Evolutionary conservation across 257 asterid species (phyloP).

Genomic region (Solanum pennellii): DNA sequence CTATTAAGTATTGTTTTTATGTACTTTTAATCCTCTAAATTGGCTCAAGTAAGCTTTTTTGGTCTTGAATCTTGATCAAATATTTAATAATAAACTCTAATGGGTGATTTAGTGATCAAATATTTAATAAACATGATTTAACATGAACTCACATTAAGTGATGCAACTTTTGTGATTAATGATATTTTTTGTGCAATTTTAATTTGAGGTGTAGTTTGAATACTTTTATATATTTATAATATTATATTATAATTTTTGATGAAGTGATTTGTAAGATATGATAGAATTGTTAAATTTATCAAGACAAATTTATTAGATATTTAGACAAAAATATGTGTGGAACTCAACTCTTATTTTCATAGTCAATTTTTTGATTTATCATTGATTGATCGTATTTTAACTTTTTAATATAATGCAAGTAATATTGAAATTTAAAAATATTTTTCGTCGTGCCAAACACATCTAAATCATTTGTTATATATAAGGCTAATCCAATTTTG

Average conservation of each 20-base stretch:
- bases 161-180: neutral
- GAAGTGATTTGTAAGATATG: neutral
- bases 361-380: too few species aligned
- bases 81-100: neutral
- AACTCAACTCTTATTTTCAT: accelerated
- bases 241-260: too few species aligned
- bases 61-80: neutral
- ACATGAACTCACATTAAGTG: neutral
- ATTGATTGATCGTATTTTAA: neutral
- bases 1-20: neutral
- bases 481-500: neutral
- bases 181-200: neutral
- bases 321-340: neutral
- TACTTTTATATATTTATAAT: too few species aligned
- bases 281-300: too few species aligned
- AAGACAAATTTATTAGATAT: too few species aligned
- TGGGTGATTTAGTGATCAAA: neutral
- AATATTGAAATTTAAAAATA: neutral
- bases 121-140: neutral
- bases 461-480: too few species aligned
- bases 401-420: neutral
- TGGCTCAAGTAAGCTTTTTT: neutral
- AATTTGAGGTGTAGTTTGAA: neutral
- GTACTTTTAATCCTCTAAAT: neutral
- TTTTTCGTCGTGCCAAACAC: too few species aligned